Base-by-base conservation (phyloP, 1,284 basidiomycete species). In the Neonothopanus nambi region DNA sequence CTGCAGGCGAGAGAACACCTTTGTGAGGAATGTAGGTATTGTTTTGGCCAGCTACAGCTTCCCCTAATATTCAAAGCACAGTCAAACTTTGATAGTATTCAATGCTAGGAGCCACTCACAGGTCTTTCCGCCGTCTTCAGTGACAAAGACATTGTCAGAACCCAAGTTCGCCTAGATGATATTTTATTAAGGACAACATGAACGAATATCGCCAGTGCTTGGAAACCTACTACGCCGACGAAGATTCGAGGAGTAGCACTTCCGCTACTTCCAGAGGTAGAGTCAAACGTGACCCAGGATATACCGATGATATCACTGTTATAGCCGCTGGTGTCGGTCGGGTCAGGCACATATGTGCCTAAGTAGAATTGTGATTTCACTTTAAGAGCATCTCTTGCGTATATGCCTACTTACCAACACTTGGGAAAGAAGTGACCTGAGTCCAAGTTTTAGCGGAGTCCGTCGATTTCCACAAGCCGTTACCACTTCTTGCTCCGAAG, bases 281-380 rank as follows among this genome's bases (percentile, higher is more conserved):
- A 70, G 61, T 86, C 84, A 60, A 87, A 86, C 0, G 84, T 85
- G 26, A 87, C 80, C 73, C 79, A 87, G n/a, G 82, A 67, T 49
- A 86, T 71, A 63, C 80, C 79, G 57, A 80, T 73, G 61, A 75
- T 74, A 65, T 82, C 79, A 42, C 65, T 76, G 62, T 82, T 82
- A 59, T 80, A 80, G 7, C 84, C 84, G 35, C 65, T 75, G 7
- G 74, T 71, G 59, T 85, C 83, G 9, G 76, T 72, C 0, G 82
- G 71, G 59, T 85, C 80, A 0, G 80, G 74, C 12, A 79, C 69
- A 55, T 78, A 86, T 2, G 78, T 80, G 9, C 82, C 82, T 81
- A 35, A 33, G 18, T 33, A 5, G 33, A 23, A 42, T 45, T 36
- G 17, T 49, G 5, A 44, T 26, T 1, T 3, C 26, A 4, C 15